Conservation (phyloP, 352 stramenopile genomes). For the Phytopythium oedochilum region DNA sequence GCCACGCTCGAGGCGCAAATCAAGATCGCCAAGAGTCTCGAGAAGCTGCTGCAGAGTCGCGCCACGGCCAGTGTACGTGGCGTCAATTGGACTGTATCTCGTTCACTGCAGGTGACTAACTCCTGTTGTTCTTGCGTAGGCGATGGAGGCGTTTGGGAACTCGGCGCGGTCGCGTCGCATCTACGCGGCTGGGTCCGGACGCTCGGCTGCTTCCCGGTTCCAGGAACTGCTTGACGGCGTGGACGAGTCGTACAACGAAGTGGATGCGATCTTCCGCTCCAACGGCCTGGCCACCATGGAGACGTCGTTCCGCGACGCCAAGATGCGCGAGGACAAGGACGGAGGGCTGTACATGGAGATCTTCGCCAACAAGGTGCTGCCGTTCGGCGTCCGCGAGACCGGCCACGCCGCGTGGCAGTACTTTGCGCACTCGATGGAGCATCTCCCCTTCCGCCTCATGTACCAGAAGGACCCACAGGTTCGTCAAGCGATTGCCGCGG, state of each 20-base stretch:
- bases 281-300: constrained; percentile 12
- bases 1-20: constrained; percentile 39
- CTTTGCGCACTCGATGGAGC: constrained; percentile 24
- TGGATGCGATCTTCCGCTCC: constrained; percentile 23
- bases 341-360: constrained; percentile 32
- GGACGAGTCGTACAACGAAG: constrained; percentile 29
- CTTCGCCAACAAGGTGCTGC: constrained; percentile 23
- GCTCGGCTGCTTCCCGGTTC: constrained; percentile 19
- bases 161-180: constrained; percentile 19
- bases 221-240: constrained; percentile 26
- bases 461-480: constrained; percentile 24
- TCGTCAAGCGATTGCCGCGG: constrained; percentile 4
- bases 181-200: constrained; percentile 18
- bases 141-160: constrained; percentile 25
- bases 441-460: constrained; percentile 12
- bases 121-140: constrained; percentile 9
- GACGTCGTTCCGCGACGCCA: constrained; percentile 13
- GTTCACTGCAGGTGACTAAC: background rate
- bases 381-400: constrained; percentile 23
- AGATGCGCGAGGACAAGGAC: constrained; percentile 24
- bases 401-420: constrained; percentile 34
- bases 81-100: background rate
- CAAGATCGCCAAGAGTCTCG: constrained; percentile 42
- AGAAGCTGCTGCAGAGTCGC: constrained; percentile 27
- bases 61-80: constrained; percentile 17